These are phyloP conservation scores for Candida tammaniensis DNA, from an alignment of 805 yeast species.

Conservation along the genomic window DNA sequence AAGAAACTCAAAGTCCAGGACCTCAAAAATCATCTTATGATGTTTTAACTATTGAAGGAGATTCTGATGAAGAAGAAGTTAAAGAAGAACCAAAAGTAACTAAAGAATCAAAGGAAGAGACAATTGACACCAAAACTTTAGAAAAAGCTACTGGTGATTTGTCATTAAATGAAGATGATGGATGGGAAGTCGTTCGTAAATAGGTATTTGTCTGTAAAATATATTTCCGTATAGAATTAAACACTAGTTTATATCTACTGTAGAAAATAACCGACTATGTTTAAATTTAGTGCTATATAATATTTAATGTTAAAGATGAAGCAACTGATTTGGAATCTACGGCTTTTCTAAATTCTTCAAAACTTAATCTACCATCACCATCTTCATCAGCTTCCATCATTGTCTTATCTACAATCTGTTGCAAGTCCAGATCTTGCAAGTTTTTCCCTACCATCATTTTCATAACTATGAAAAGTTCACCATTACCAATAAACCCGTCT, in stretches of 20 bases:
- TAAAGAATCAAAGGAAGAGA: slow-evolving; percentile 6
- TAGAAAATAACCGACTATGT: too few relatives aligned
- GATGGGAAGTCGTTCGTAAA: slow-evolving; percentile 38
- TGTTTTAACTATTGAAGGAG: slow-evolving; percentile 34
- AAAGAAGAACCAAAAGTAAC: slow-evolving; percentile 9
- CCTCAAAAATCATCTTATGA: slow-evolving; percentile 35
- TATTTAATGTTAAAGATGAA: slow-evolving; percentile 53
- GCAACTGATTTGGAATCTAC: slow-evolving; percentile 59
- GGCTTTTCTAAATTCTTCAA: slow-evolving; percentile 80
- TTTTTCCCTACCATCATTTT: slow-evolving; percentile 97
- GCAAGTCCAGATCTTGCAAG: slow-evolving; percentile 80
- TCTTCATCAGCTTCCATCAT: slow-evolving; percentile 89
- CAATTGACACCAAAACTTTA: slow-evolving; percentile 15
- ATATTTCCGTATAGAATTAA: too few relatives aligned
- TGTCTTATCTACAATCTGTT: slow-evolving; percentile 95
- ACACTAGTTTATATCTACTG: too few relatives aligned
- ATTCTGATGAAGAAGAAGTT: slow-evolving; percentile 25
- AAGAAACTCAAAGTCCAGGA: slow-evolving; percentile 19
- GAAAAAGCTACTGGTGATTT: slow-evolving; percentile 26
- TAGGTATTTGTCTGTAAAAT: slow-evolving; percentile 14
- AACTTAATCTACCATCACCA: slow-evolving; percentile 81
- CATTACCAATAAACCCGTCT: slow-evolving; percentile 93
- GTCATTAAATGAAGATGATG: slow-evolving; percentile 27
- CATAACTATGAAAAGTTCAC: slow-evolving; percentile 87
- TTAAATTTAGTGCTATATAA: slow-evolving; percentile 26